phyloP scores from a whole-genome alignment of 2,329 filamentous ascomycete genomes.

The Cadophora gregata region DNA sequence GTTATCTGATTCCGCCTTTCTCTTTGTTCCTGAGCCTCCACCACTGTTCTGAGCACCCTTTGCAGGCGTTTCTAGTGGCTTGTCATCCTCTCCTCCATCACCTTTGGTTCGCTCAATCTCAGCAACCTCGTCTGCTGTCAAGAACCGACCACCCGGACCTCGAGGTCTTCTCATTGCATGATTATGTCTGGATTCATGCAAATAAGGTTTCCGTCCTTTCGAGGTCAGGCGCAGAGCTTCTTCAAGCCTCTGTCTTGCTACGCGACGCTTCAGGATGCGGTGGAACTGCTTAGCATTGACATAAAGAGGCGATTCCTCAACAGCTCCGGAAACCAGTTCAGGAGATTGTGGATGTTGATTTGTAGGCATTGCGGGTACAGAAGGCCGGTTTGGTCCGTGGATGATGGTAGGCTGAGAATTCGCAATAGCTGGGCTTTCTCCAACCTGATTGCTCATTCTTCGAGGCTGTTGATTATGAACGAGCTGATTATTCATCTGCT shows the following conservation, averaged over 20 bases:
- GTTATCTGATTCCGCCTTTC: slow-evolving; percentile 61
- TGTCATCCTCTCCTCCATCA: slow-evolving; percentile 48
- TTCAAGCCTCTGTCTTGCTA: slow-evolving; percentile 91
- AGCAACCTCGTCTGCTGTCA: slow-evolving; percentile 95
- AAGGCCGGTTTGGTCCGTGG: slow-evolving; percentile 60
- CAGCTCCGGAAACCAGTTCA: slow-evolving; percentile 73
- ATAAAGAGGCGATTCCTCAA: slow-evolving; percentile 93
- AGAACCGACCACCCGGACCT: slow-evolving; percentile 91
- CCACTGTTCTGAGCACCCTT: slow-evolving; percentile 42
- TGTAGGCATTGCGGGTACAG: slow-evolving; percentile 65
- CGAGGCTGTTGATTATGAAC: slow-evolving; percentile 60
- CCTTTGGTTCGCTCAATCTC: slow-evolving; percentile 75
- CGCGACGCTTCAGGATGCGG: slow-evolving; percentile 90
- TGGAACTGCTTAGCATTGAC: slow-evolving; percentile 99
- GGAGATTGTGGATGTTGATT: slow-evolving; percentile 75
- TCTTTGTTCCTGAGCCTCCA: slow-evolving; percentile 56
- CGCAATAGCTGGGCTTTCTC: slow-evolving; percentile 77
- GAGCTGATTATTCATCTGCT: slow-evolving; percentile 63
- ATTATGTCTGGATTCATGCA: slow-evolving; percentile 97
- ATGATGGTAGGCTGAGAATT: slow-evolving; percentile 79
- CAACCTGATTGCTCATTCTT: slow-evolving; percentile 72
- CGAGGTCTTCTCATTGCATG: slow-evolving; percentile 96
- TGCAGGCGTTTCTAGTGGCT: slow-evolving; percentile 43
- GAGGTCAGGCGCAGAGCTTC: slow-evolving; percentile 90
- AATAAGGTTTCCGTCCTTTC: slow-evolving; percentile 94